Conservation (phyloP, 192 early-diverging fungal species). For the Linnemannia elongata region DNA sequence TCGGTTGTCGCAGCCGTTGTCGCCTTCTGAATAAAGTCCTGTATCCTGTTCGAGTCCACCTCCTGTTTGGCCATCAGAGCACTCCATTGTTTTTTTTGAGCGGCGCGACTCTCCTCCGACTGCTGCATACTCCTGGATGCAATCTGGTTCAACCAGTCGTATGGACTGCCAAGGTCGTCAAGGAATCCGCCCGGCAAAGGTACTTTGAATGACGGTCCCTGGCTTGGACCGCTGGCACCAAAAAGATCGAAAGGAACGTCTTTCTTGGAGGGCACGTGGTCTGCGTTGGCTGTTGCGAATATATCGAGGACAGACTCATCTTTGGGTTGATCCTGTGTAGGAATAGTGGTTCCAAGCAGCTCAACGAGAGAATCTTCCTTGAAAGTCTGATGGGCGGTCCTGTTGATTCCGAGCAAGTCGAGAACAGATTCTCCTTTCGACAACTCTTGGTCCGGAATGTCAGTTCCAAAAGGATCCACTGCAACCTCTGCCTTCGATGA, state of each 20-base stretch:
- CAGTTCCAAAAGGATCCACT: not conserved
- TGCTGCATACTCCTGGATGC: constrained; percentile 8
- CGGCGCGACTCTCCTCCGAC: constrained; percentile 15
- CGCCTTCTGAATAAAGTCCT: constrained; percentile 24
- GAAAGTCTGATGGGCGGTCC: not conserved
- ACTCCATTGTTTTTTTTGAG: constrained; percentile 7
- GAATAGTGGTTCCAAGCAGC: not conserved
- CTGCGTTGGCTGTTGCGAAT: not conserved
- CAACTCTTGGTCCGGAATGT: not conserved
- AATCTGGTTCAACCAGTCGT: constrained; percentile 21
- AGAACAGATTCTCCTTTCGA: not conserved
- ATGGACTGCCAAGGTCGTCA: constrained; percentile 25
- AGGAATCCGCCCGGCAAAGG: not conserved
- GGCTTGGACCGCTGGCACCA: not conserved
- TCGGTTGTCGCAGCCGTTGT: not conserved
- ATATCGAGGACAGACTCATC: not conserved
- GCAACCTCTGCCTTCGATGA: not conserved
- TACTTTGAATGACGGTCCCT: not conserved
- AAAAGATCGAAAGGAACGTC: not conserved
- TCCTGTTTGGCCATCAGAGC: constrained; percentile 40
- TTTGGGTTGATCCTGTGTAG: not conserved
- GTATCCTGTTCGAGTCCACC: constrained; percentile 14
- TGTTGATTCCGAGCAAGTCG: not conserved
- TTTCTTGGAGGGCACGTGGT: not conserved
- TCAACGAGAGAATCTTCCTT: not conserved